Base-by-base conservation (phyloP, 371 early-diverging fungal genomes). In the Mortierella polycephala region DNA sequence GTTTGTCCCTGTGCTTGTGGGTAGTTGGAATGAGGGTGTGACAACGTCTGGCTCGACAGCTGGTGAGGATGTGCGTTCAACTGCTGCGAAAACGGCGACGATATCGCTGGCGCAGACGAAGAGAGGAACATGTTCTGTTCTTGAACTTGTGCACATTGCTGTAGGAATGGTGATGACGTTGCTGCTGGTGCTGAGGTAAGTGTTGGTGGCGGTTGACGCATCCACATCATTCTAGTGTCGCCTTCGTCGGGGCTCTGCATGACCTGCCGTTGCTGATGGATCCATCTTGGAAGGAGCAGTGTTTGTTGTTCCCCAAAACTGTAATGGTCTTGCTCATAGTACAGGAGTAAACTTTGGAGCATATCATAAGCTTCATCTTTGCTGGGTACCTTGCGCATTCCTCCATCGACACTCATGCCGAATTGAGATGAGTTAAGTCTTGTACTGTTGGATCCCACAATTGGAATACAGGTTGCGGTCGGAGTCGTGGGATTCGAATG, bases 221-320 rank as follows among this genome's bases (percentile, higher is more conserved):
- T 64, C 75, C 75, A 69, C 44, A 51, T 40, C 47, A 57, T 20
- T 54, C 62, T 60, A 5, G 52, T 49, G n/a, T 74, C 69, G 51
- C 46, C 61, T 52, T 57, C 62, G 21, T 62, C 62, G 13, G 69
- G 0, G 13, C 57, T 39, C 37, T 67, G 54, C 63, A 75, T 65
- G 45, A 69, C 57, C 63, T 75, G 75, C 10, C 69, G 61, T 51
- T 75, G 75, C 49, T 75, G 75, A 42, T 75, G 70, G 51, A 75
- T 75, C 75, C 75, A 75, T 30, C 70, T 47, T 8, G 75, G 75
- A 7, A 75, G 54, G 7, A 75, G 51, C 39, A 75, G 58, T 10
- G 75, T 75, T 42, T 75, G 75, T 42, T 75, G 75, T 40, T 69
- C 75, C 14, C 75, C 75, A 49, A 53, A 68, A 12, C 62, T 62